Conservation (phyloP, 495 filamentous ascomycete genomes). For the Parathielavia appendiculata region DNA sequence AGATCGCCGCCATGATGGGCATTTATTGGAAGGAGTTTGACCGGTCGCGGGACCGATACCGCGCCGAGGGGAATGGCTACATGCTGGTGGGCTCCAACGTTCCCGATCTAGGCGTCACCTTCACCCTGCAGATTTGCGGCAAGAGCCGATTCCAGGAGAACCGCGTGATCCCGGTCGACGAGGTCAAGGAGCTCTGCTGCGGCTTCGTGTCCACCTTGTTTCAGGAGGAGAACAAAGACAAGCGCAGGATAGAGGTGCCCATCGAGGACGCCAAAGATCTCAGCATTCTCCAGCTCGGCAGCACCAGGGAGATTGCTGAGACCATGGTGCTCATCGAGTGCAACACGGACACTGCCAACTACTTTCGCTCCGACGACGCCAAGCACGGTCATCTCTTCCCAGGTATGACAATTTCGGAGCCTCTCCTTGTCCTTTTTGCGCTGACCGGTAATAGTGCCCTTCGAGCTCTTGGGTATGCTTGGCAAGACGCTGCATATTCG, state of each 20-base stretch:
- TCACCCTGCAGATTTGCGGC: slow-evolving; percentile 42
- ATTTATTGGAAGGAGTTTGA: slow-evolving; percentile 50
- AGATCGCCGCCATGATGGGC: slow-evolving; percentile 47
- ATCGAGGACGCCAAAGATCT: slow-evolving; percentile 37
- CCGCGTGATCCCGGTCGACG: slow-evolving; percentile 42
- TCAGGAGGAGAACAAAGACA: slow-evolving; percentile 30
- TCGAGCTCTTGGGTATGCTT: slow-evolving; percentile 50
- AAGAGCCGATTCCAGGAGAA: slow-evolving; percentile 40
- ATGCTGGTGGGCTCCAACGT: slow-evolving; percentile 41
- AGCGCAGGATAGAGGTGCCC: slow-evolving; percentile 32
- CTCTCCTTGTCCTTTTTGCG: background rate
- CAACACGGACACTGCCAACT: slow-evolving; percentile 37
- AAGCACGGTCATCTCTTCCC: slow-evolving; percentile 44
- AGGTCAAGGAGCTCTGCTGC: slow-evolving; percentile 45
- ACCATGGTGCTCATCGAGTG: slow-evolving; percentile 45
- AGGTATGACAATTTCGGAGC: slow-evolving; percentile 22
- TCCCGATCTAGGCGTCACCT: slow-evolving; percentile 43
- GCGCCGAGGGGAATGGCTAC: slow-evolving; percentile 49
- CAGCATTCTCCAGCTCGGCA: slow-evolving; percentile 35
- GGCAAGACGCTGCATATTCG: slow-evolving; percentile 41
- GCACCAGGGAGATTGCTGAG: slow-evolving; percentile 36
- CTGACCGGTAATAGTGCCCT: slow-evolving; percentile 40
- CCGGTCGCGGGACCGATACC: slow-evolving; percentile 38
- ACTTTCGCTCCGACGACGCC: slow-evolving; percentile 33
- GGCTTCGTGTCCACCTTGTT: slow-evolving; percentile 46